Conservation (phyloP, 2,329 filamentous ascomycete species). For the Aspergillus sp. region DNA sequence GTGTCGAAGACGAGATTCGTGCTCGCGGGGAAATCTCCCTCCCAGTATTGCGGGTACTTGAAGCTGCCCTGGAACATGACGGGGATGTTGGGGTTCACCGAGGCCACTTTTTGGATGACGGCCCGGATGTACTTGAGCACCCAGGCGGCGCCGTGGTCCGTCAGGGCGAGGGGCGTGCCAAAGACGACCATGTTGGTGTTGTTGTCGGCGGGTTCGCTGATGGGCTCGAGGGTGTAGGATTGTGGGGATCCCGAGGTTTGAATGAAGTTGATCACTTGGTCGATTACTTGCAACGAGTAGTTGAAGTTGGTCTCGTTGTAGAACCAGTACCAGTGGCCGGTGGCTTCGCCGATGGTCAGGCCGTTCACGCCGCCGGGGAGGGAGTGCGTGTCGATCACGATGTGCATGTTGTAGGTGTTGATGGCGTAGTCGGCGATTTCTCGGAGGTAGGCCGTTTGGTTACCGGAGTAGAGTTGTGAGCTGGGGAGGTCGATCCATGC, state of each 20-base stretch:
- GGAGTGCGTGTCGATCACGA: conserved; percentile 30
- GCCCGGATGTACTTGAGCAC: conserved; percentile 25
- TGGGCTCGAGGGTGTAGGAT: conserved; percentile 27
- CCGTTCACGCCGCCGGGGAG: conserved; percentile 31
- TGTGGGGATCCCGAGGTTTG: conserved; percentile 18
- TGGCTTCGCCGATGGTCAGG: conserved; percentile 27
- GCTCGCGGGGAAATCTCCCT: conserved; percentile 12
- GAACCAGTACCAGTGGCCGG: conserved; percentile 29
- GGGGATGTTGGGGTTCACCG: conserved; percentile 20
- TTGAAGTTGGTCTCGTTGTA: conserved; percentile 26
- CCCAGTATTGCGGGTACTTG: conserved; percentile 25
- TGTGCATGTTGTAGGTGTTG: conserved; percentile 26
- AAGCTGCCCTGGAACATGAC: conserved; percentile 33
- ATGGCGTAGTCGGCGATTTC: conserved; percentile 28
- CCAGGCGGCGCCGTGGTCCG: conserved; percentile 26
- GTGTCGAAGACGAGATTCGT: conserved; percentile 29
- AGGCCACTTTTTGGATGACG: conserved; percentile 21
- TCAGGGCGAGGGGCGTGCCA: conserved; percentile 26
- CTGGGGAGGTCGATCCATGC: conserved; percentile 27
- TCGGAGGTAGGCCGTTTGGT: conserved; percentile 23
- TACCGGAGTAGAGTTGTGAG: conserved; percentile 28
- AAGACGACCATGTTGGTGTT: conserved; percentile 25
- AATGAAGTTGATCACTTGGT: conserved; percentile 24
- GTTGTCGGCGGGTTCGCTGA: conserved; percentile 30
- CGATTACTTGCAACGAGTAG: conserved; percentile 25